phyloP scores from a whole-genome alignment of 768 basidiomycete species.

The Mycena chlorophos region DNA sequence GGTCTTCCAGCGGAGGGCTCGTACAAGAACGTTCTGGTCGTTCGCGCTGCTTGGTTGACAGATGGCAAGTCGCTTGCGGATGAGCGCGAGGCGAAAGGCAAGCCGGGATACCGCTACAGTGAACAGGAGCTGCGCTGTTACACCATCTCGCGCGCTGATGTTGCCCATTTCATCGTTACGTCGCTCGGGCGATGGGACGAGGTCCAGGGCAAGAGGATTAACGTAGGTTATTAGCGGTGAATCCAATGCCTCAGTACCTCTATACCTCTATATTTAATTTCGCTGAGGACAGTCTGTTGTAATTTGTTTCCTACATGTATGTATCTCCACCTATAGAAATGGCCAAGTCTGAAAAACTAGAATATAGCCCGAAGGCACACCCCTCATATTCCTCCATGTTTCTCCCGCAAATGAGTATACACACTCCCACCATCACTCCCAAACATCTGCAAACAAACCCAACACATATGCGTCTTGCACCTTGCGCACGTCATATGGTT shows the following conservation, averaged over 20 bases:
- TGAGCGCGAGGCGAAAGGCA: not conserved
- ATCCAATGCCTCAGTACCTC: too few species aligned
- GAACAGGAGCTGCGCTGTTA: not conserved
- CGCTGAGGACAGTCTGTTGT: too few species aligned
- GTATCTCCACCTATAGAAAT: too few species aligned
- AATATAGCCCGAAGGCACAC: not conserved
- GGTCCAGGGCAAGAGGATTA: too few species aligned
- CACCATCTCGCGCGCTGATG: not conserved
- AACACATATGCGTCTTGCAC: slow-evolving; percentile 41
- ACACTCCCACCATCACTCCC: slow-evolving; percentile 24
- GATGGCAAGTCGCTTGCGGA: slow-evolving; percentile 32
- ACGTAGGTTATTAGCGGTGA: too few species aligned
- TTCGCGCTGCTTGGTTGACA: slow-evolving; percentile 45
- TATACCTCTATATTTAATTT: too few species aligned
- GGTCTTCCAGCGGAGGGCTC: slow-evolving; percentile 29
- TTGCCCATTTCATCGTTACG: not conserved
- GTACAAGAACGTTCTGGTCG: slow-evolving; percentile 33
- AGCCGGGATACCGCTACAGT: not conserved
- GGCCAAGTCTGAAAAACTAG: too few species aligned
- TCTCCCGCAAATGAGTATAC: slow-evolving; percentile 34
- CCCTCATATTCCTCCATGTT: slow-evolving; percentile 27
- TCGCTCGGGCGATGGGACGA: too few species aligned
- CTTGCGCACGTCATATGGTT: slow-evolving; percentile 39
- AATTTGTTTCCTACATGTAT: too few species aligned
- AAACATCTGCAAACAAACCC: slow-evolving; percentile 40